Base-by-base conservation (phyloP, 108 stramenopile species). In the Cyclotella atomus region DNA sequence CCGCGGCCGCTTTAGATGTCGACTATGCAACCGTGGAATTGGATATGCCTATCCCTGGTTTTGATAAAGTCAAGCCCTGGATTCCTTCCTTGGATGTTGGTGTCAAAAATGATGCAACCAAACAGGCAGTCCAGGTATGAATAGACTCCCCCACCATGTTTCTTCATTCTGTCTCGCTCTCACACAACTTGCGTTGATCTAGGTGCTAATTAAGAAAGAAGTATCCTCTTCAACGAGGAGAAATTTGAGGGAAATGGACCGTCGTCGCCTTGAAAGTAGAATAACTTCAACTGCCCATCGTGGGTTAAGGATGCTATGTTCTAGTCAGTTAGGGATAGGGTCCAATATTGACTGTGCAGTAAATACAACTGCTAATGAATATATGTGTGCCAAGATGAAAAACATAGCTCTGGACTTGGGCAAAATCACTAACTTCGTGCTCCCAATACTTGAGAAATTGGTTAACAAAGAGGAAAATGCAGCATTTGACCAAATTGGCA, bases 401-500 rank as follows among this genome's bases (percentile, higher is more conserved):
- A 29, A 73, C 3, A 55, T 73, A 19, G 7, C 16, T 10, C 49
- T 73, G 5, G 47, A 73, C 54, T 35, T 36, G 23, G 30, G 3
- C 32, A 45, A 46, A 28, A 65, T 73, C 19, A 16, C 50, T 17
- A 63, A 46, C 8, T 17, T 73, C 53, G 52, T 73, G 9, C 62
- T 34, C 2, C 45, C 45, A 6, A 64, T 63, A 15, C 62, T 64
- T 15, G 23, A 44, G 35, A 73, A 65, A 17, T 36, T 59, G 32
- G 56, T 63, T 25, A 59, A 24, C 45, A 28, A 25, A 4, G 57
- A 76, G 19, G 28, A 59, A 6, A 52, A 59, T 21, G 76, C 70
- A 4, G 60, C 53, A n/a, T 65, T 77, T 70, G 77, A 77, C 30
- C 43, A 77, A 21, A 29, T 77, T 43, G 70, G 41, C 2, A 8